Conservation (phyloP, 306 rosid genomes). For the Begonia peltatifolia region DNA sequence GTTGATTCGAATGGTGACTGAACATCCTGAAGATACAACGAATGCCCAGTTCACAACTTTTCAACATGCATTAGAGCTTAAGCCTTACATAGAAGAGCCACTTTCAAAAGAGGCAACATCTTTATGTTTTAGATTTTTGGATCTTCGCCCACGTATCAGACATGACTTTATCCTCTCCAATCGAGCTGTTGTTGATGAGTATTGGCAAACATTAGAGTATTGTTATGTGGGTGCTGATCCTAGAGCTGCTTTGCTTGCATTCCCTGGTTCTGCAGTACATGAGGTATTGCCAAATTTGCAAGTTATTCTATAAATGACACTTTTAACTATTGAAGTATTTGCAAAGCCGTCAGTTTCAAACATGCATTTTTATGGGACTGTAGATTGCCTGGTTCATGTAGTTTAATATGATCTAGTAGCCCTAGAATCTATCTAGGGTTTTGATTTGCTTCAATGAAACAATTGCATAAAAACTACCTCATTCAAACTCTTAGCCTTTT, state of each 20-base stretch:
- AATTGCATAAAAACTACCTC: too few species aligned
- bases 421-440: not conserved
- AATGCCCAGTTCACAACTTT: slow-evolving; percentile 20
- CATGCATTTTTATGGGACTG: too few species aligned
- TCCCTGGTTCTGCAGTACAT: slow-evolving; percentile 81
- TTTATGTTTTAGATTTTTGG: slow-evolving; percentile 39
- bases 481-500: too few species aligned
- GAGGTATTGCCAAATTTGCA: slow-evolving; percentile 34
- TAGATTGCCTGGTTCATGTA: too few species aligned
- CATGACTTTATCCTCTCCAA: slow-evolving; percentile 76
- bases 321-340: too few species aligned
- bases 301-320: too few species aligned
- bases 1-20: slow-evolving; percentile 58
- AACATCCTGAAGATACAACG: slow-evolving; percentile 30
- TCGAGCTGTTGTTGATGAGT: slow-evolving; percentile 72
- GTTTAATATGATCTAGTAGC: not conserved
- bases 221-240: slow-evolving; percentile 78
- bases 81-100: slow-evolving; percentile 89
- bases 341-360: too few species aligned
- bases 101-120: slow-evolving; percentile 50
- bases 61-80: slow-evolving; percentile 70
- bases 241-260: slow-evolving; percentile 67
- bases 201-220: slow-evolving; percentile 84
- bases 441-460: too few species aligned
- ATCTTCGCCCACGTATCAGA: slow-evolving; percentile 89